These are phyloP conservation scores for Pythium angustatum DNA, from an alignment of 352 stramenopile genomes.

Conservation along the genomic window DNA sequence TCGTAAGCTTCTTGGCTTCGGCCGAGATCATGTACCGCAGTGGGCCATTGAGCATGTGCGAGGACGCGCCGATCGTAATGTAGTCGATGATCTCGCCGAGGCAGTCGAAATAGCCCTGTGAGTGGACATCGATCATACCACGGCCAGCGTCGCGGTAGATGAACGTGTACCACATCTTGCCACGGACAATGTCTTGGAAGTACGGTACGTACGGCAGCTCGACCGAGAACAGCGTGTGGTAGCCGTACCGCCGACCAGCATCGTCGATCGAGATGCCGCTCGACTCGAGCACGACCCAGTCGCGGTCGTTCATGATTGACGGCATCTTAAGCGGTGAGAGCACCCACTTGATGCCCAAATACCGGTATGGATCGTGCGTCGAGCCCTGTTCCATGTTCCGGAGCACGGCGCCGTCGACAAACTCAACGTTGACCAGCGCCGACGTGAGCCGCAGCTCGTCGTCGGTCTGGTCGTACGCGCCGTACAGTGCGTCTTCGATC, in stretches of 20 bases:
- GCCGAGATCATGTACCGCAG: constrained; percentile 44
- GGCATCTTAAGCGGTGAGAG: constrained; percentile 28
- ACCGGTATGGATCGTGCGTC: constrained; percentile 47
- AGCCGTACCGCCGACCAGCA: constrained; percentile 37
- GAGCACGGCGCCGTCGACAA: constrained; percentile 34
- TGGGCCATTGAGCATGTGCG: constrained; percentile 39
- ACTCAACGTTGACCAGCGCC: constrained; percentile 34
- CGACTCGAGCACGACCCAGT: constrained; percentile 46
- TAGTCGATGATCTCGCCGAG: constrained; percentile 33
- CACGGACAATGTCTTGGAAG: constrained; percentile 47
- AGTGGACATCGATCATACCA: constrained; percentile 47
- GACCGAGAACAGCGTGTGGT: constrained; percentile 50
- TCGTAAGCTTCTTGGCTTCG: constrained; percentile 56
- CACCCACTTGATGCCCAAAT: constrained; percentile 56
- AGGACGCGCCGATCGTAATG: constrained; percentile 14
- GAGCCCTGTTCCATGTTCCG: constrained; percentile 45
- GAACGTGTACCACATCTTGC: constrained; percentile 41
- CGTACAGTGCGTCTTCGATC: constrained; percentile 57
- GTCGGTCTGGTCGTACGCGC: constrained; percentile 47
- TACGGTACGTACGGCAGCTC: constrained; percentile 43
- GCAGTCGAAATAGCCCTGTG: constrained; percentile 47
- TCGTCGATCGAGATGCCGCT: constrained; percentile 47
- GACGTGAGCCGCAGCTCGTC: constrained; percentile 50
- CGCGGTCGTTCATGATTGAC: constrained; percentile 33
- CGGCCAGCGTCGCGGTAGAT: constrained; percentile 43